These are phyloP conservation scores for Myriangium duriaei DNA, from an alignment of 2,329 filamentous ascomycete species.

Conservation along the genomic window DNA sequence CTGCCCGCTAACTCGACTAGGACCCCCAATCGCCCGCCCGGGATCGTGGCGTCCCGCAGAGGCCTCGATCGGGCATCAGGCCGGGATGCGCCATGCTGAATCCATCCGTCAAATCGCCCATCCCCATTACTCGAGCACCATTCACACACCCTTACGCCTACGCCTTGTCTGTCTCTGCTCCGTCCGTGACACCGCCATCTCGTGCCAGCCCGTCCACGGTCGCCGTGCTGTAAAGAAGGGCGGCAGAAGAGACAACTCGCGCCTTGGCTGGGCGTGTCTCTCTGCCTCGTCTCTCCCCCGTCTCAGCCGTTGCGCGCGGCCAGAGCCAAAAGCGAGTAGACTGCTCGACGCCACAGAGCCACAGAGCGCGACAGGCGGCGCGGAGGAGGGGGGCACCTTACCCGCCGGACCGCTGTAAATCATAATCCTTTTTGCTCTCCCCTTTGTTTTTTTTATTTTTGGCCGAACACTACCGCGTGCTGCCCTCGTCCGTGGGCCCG, in stretches of 20 bases:
- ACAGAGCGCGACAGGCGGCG: background rate
- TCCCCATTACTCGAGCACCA: too few species aligned
- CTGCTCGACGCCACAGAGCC: conserved; percentile 7
- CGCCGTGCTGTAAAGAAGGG: too few species aligned
- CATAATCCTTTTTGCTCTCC: background rate
- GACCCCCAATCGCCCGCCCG: too few species aligned
- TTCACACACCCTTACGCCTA: too few species aligned
- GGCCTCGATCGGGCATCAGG: background rate
- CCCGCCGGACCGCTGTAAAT: conserved; percentile 1
- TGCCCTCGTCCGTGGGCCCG: background rate
- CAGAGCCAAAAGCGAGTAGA: conserved; percentile 2
- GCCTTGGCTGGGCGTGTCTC: too few species aligned
- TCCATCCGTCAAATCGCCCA: background rate
- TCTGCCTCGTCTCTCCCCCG: too few species aligned
- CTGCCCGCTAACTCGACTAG: background rate
- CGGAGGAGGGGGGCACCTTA: background rate
- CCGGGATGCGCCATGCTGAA: background rate
- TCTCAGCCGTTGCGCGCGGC: background rate
- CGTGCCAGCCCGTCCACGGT: too few species aligned
- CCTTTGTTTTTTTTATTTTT: conserved; percentile 5
- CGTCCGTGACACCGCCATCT: too few species aligned
- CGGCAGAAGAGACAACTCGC: too few species aligned
- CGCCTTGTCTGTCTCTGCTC: too few species aligned
- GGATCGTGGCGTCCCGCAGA: background rate
- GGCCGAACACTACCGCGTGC: conserved; percentile 2